These are phyloP conservation scores for Chaetomiaceae sp. DNA, from an alignment of 2,329 filamentous ascomycete species.

Conservation along the genomic window DNA sequence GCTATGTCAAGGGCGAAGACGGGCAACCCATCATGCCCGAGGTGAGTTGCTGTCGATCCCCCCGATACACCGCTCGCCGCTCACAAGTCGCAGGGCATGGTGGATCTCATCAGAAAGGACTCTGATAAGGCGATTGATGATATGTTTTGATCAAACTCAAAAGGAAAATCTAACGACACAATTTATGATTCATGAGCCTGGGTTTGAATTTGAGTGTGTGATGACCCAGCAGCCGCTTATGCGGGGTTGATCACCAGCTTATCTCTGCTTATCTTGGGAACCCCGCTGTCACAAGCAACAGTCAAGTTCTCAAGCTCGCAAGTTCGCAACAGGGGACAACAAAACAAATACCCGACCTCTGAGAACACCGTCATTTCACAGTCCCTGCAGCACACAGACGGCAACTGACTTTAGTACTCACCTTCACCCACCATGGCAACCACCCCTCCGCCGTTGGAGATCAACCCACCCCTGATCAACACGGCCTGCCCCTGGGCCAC, in stretches of 20 bases:
- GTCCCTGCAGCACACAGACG: background rate
- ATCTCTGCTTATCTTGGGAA: slow-evolving; percentile 26
- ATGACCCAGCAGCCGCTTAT: no score
- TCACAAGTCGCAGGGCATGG: slow-evolving; percentile 67
- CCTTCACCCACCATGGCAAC: slow-evolving; percentile 14
- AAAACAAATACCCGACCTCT: no score
- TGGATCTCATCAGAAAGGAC: slow-evolving; percentile 88
- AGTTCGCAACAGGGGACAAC: background rate
- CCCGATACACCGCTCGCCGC: background rate
- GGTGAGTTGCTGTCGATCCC: slow-evolving; percentile 46
- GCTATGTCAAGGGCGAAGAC: slow-evolving; percentile 74
- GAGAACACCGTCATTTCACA: background rate
- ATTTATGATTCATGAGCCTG: background rate
- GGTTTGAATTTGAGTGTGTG: no score
- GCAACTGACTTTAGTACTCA: background rate
- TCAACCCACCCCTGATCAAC: slow-evolving; percentile 66
- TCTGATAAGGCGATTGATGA: slow-evolving; percentile 89
- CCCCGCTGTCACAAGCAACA: background rate
- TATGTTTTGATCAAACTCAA: slow-evolving; percentile 59
- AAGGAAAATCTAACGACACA: background rate
- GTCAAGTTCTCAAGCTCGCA: background rate
- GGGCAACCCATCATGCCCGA: slow-evolving; percentile 87
- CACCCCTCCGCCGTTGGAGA: slow-evolving; percentile 44
- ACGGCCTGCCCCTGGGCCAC: slow-evolving; percentile 75
- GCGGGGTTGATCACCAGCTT: slow-evolving; percentile 9